Base-by-base conservation (phyloP, 2,329 filamentous ascomycete species). In the Trichoderma cornu-damae region DNA sequence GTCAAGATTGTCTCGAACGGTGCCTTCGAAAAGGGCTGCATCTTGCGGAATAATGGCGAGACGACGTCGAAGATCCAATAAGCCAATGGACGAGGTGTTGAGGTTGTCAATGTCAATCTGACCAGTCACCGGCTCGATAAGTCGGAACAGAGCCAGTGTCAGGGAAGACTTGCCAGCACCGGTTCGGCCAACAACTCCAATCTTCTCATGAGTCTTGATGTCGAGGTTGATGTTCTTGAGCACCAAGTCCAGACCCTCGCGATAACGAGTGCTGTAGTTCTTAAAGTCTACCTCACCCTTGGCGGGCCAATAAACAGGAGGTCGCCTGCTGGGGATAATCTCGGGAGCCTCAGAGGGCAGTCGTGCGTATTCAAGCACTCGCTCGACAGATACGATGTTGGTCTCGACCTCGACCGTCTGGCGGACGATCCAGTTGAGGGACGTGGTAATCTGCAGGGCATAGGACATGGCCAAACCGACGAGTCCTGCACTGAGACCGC, bases 351-450 rank as follows among this genome's bases (percentile, higher is more conserved):
- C 94, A 71, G 88, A 94, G 24, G 93, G 92, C 61, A 99, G 81
- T 50, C 83, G 82, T 58, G 93, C 90, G 74, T 99, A 99, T 73
- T 99, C 95, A 49, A 99, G 85, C 47, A 99, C 92, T 68, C 94
- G 88, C 79, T 99, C 94, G 35, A 99, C 94, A 8, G 93, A 96
- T 44, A 99, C 93, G 68, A 99, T 99, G 73, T 99, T 99, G n/a
- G 93, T 97, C 79, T 99, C 95, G n/a, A 99, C 94, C 73, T 99
- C 95, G 32, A 99, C 94, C 0, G 92, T 96, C 75, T 99, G 94
- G 59, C 95, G 86, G 51, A 99, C 94, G 68, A 99, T 96, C 94
- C 94, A 99, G 77, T 97, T 99, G 67, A 99, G 82, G 34, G 92
- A 96, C 64, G 93, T 89, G 1, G 94, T 99, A 68, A 99, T 97